phyloP scores from a whole-genome alignment of 2,329 filamentous ascomycete species.

The Penicillium concentricum region DNA sequence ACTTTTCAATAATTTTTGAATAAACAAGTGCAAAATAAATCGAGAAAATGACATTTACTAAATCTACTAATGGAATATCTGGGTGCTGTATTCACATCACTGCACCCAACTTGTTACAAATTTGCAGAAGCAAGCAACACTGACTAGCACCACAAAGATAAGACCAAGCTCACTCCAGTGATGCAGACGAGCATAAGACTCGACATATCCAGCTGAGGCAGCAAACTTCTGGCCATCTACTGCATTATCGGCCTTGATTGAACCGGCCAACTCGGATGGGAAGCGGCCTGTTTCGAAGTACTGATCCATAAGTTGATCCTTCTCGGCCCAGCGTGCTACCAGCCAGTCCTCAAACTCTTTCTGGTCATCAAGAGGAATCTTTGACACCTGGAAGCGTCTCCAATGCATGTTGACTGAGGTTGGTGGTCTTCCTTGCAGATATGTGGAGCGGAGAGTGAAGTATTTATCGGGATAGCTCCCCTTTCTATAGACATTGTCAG shows the following conservation, averaged over 20 bases:
- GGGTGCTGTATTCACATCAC: background rate
- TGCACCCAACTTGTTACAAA: constrained; percentile 21
- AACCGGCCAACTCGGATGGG: constrained; percentile 63
- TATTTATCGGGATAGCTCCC: constrained; percentile 86
- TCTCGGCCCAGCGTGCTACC: constrained; percentile 82
- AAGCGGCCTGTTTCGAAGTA: constrained; percentile 77
- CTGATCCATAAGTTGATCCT: constrained; percentile 83
- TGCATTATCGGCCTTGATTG: constrained; percentile 47
- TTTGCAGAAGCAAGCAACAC: constrained; percentile 36
- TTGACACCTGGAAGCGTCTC: constrained; percentile 75
- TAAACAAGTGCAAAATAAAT: background rate
- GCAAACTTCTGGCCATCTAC: constrained; percentile 31
- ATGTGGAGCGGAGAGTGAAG: constrained; percentile 83
- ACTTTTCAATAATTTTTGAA: background rate
- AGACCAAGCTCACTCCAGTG: constrained; percentile 46
- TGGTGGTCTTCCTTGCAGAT: constrained; percentile 82
- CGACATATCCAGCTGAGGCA: constrained; percentile 42
- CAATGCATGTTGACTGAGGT: constrained; percentile 98
- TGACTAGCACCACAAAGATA: constrained; percentile 43
- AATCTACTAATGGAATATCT: background rate
- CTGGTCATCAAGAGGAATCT: constrained; percentile 75
- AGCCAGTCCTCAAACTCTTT: constrained; percentile 83
- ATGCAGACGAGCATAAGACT: constrained; percentile 42
- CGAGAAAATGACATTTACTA: background rate
- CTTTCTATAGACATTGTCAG: constrained; percentile 51